Conservation (phyloP, 257 asterid species). For the Solanum arcanum region DNA sequence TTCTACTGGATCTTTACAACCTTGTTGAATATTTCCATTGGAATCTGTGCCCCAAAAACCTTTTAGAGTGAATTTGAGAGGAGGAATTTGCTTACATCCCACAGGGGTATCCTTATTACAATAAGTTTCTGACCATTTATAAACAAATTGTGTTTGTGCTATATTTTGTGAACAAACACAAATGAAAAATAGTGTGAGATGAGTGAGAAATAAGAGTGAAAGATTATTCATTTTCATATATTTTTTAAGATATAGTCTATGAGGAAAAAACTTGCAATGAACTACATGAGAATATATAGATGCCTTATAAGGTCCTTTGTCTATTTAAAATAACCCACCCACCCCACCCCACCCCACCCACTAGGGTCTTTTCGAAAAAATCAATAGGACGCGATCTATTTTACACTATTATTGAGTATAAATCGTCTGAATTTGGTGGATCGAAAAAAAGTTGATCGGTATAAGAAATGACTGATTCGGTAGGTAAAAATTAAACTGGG, state of each 20-base stretch:
- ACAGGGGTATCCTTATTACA: background rate
- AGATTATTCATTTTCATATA: background rate
- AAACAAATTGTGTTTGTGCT: background rate
- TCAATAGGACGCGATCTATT: no score
- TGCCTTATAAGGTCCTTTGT: background rate
- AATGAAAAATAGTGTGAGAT: background rate
- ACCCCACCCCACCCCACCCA: no score
- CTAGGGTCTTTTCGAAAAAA: no score
- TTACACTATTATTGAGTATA: no score
- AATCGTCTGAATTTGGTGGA: no score
- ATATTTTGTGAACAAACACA: background rate
- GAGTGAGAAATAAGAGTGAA: background rate
- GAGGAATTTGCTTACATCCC: background rate
- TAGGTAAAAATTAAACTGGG: no score
- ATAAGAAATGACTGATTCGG: no score
- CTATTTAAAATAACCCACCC: no score
- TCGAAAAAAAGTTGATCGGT: no score
- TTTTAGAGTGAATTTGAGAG: background rate
- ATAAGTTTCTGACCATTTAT: background rate
- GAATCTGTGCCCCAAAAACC: background rate
- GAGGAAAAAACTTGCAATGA: background rate
- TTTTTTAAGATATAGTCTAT: background rate
- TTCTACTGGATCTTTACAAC: background rate
- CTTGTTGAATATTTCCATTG: background rate
- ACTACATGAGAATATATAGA: background rate